phyloP scores from a whole-genome alignment of 495 filamentous ascomycete genomes.

The Penicillium coffeae region DNA sequence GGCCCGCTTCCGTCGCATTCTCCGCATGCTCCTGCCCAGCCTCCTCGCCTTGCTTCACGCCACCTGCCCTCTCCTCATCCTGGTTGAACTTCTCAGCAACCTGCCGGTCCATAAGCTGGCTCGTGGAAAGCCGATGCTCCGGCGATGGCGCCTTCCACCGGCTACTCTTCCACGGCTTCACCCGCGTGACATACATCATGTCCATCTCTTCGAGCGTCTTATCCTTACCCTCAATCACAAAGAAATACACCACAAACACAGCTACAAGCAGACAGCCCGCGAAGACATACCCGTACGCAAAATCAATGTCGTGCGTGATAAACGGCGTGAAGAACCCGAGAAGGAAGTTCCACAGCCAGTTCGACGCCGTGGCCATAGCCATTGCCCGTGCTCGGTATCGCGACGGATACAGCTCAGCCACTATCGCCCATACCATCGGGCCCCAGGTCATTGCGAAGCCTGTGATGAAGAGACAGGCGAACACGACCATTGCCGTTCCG shows the following conservation, averaged over 20 bases:
- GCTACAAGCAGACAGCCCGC: conserved; percentile 62
- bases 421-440: conserved; percentile 76
- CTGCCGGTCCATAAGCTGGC: conserved; percentile 27
- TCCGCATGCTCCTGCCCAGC: conserved; percentile 25
- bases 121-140: conserved; percentile 29
- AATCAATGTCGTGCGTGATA: conserved; percentile 64
- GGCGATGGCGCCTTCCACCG: conserved; percentile 28
- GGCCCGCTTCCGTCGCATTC: conserved; percentile 15
- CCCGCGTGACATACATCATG: conserved; percentile 70
- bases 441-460: conserved; percentile 69
- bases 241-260: conserved; percentile 68
- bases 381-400: conserved; percentile 69
- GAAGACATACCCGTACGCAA: conserved; percentile 75
- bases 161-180: conserved; percentile 59
- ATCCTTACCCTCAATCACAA: conserved; percentile 62
- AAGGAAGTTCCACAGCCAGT: conserved; percentile 88
- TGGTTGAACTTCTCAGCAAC: conserved; percentile 17
- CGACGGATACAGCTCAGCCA: conserved; percentile 77
- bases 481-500: conserved; percentile 68
- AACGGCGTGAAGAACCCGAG: conserved; percentile 77
- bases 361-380: conserved; percentile 73
- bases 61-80: conserved; percentile 12
- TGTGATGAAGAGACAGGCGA: conserved; percentile 61
- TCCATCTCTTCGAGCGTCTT: conserved; percentile 73
- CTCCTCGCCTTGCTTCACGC: conserved; percentile 12